Conservation (phyloP, 2,329 filamentous ascomycete genomes). For the Calycina herbarum region DNA sequence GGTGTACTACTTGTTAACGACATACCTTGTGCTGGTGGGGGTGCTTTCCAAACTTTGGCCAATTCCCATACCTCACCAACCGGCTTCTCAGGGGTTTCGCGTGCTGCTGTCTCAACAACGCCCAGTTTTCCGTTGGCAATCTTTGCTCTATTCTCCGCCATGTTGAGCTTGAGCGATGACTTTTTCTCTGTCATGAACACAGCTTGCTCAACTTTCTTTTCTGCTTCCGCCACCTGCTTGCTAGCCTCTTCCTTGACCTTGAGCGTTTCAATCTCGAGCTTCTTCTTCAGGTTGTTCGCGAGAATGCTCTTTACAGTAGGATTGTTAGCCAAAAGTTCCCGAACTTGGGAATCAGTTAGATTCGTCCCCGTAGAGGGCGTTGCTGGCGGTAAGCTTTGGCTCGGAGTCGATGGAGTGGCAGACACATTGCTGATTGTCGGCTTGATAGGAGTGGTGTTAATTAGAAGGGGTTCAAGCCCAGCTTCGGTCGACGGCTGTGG, state of each 20-base stretch:
- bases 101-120: constrained; percentile 77
- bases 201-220: constrained; percentile 49
- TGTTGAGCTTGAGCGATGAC: constrained; percentile 71
- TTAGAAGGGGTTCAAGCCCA: constrained; percentile 21
- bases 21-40: constrained; percentile 21
- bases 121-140: constrained; percentile 69
- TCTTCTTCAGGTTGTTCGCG: constrained; percentile 65
- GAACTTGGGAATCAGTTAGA: constrained; percentile 55
- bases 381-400: constrained; percentile 19
- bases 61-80: constrained; percentile 86
- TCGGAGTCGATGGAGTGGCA: constrained; percentile 26
- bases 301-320: constrained; percentile 56
- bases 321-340: constrained; percentile 58
- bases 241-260: constrained; percentile 58
- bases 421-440: constrained; percentile 21
- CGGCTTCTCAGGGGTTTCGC: constrained; percentile 80
- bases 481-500: constrained; percentile 7
- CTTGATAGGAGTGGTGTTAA: constrained; percentile 45
- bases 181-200: constrained; percentile 75
- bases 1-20: not conserved
- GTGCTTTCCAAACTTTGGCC: constrained; percentile 66
- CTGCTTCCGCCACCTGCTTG: constrained; percentile 50
- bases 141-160: constrained; percentile 70
- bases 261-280: constrained; percentile 65
- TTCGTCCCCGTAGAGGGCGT: constrained; percentile 36